Base-by-base conservation (phyloP, 2,329 filamentous ascomycete genomes). In the Pleurostoma richardsiae region DNA sequence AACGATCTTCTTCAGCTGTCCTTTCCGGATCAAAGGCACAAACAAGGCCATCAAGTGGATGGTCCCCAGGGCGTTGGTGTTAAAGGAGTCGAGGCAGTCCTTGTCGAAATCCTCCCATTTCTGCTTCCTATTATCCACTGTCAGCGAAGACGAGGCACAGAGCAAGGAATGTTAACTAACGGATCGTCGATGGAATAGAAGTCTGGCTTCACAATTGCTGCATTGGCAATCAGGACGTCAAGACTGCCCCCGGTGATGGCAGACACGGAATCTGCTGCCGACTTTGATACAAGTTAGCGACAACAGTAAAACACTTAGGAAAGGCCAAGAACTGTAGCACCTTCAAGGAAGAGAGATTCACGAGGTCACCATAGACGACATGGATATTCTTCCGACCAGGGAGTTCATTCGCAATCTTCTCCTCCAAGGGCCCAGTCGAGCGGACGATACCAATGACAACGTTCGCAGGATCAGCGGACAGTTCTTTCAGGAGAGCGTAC, bases 11-110 rank as follows among this genome's bases (percentile, higher is more conserved):
- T 80, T 81, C 10, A 47, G 53, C 2, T 60, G 53, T 2, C 77
- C 71, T 36, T 74, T 70, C 2, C 64, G 58, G 31, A 82, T 60
- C 0, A 80, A 62, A 0, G 77, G 76, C 1, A 76, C 30, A 53
- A 76, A 79, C 1, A 69, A 48, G 52, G 74, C 74, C 57, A 74
- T 70, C 0, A 77, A 63, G 49, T 79, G 68, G 40, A 80, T 63
- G 41, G 72, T 68, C 29, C 67, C 73, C 5, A 77, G 39, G 4
- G 75, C 69, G 47, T 81, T 81, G 48, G 65, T 61, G 5, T 70
- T 57, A 49, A 73, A 69, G 6, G 49, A 47, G 5, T 55, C 27
- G 2, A 53, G 27, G 4, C 69, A 47, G 2, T 64, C 60, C 3
- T 61, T 42, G 3, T 67, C 61, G 10, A 72, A 52, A 4, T 51